Evolutionary conservation across 2,329 filamentous ascomycete species (phyloP).

Genomic region (Botrytis hyacinthi): DNA sequence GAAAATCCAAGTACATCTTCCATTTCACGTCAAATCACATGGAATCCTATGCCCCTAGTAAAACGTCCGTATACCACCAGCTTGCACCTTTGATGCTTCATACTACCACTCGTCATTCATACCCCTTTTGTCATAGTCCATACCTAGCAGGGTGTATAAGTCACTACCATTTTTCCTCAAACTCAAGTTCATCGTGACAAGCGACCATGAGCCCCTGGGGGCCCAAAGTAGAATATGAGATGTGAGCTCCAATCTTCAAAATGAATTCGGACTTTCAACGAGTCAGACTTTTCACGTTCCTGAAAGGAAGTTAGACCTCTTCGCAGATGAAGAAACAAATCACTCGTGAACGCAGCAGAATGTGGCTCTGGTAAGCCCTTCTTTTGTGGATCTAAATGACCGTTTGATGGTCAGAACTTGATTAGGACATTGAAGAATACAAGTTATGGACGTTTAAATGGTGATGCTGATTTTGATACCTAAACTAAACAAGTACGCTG

Average conservation of each 20-base stretch:
- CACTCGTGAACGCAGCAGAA: neutral
- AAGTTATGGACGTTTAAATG: neutral
- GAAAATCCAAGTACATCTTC: no score
- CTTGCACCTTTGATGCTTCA: no score
- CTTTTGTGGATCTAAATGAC: neutral
- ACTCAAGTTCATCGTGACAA: neutral
- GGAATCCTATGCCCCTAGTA: no score
- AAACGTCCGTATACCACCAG: accelerated
- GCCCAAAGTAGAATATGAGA: accelerated
- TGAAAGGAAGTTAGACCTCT: neutral
- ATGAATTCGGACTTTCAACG: neutral
- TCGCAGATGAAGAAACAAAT: neutral
- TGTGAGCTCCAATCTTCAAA: neutral
- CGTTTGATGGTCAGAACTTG: neutral
- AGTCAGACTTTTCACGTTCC: neutral
- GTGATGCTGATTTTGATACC: neutral
- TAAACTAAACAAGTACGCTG: neutral
- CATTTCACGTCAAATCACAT: no score
- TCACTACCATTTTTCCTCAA: neutral
- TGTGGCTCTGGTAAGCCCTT: neutral
- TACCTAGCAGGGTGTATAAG: neutral
- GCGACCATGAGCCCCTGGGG: neutral
- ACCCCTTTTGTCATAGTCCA: neutral
- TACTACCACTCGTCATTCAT: no score
- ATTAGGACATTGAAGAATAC: neutral